Evolutionary conservation across 176 grass and related monocot genomes (phyloP).

Genomic region (Rhynchospora pubera): DNA sequence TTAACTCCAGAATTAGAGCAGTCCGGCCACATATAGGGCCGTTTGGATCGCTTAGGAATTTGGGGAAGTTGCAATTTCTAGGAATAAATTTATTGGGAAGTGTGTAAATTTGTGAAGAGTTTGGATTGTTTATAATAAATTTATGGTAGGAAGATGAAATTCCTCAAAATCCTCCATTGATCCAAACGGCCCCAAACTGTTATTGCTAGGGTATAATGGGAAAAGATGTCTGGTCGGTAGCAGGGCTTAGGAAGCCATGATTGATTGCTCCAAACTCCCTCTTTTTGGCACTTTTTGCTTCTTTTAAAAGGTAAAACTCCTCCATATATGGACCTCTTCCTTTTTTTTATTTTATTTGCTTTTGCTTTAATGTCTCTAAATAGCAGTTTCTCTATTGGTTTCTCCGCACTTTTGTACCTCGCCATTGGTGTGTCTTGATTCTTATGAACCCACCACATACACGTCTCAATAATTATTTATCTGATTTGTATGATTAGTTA

Average conservation of each 20-base stretch:
- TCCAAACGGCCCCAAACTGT: too few species aligned
- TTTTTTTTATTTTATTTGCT: neutral
- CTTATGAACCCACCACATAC: neutral
- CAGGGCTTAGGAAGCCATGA: constrained; percentile 9
- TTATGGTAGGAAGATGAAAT: too few species aligned
- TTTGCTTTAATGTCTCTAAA: neutral
- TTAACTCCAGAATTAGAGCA: neutral
- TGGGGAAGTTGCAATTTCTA: too few species aligned
- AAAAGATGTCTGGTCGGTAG: neutral
- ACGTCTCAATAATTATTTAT: neutral
- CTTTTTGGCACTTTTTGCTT: constrained; percentile 9
- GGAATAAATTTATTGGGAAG: too few species aligned
- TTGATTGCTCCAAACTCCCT: neutral
- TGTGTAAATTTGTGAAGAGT: too few species aligned
- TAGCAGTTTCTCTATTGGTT: neutral
- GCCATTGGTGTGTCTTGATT: neutral
- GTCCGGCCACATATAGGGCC: neutral
- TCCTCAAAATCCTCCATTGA: too few species aligned
- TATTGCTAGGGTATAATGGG: constrained; percentile 7
- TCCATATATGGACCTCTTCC: neutral
- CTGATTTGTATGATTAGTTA: neutral
- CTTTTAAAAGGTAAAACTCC: neutral
- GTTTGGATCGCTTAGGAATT: too few species aligned
- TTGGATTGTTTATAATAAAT: too few species aligned
- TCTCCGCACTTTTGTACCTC: neutral